Evolutionary conservation across 345 rosid species (phyloP).

Genomic region (Brassica carinata): DNA sequence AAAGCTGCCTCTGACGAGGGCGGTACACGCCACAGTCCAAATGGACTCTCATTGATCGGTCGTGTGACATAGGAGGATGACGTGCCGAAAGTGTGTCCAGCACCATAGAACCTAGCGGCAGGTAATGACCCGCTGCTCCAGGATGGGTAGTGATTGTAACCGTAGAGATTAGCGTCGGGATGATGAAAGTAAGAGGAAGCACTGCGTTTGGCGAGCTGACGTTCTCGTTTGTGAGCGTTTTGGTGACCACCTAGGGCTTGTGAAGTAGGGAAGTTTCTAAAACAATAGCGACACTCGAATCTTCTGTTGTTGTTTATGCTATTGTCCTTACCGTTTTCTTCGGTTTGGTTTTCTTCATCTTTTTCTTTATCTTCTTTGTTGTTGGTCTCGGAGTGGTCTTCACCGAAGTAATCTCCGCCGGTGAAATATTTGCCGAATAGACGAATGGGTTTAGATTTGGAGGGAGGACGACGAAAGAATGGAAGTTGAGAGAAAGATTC

Average conservation of each 20-base stretch:
- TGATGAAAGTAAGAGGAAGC: constrained; percentile 39
- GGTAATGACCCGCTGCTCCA: constrained; percentile 27
- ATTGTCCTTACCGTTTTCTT: constrained; percentile 14
- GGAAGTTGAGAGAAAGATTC: constrained; percentile 73
- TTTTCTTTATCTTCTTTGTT: constrained; percentile 26
- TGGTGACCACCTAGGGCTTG: constrained; percentile 66
- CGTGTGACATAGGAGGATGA: neutral
- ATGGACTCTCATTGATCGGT: constrained; percentile 27
- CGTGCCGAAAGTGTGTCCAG: neutral
- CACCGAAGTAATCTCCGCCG: constrained; percentile 16
- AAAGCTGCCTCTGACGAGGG: constrained; percentile 20
- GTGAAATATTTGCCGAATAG: constrained; percentile 72
- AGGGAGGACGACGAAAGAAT: constrained; percentile 64
- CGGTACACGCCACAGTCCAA: constrained; percentile 23
- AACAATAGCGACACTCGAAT: constrained; percentile 54
- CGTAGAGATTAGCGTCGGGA: constrained; percentile 20
- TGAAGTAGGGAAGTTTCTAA: constrained; percentile 49
- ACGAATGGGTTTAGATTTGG: constrained; percentile 48
- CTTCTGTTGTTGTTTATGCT: constrained; percentile 34
- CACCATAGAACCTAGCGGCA: constrained; percentile 18
- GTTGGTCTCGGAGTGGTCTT: constrained; percentile 21
- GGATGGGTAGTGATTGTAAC: constrained; percentile 31
- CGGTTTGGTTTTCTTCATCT: constrained; percentile 3
- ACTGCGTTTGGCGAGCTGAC: constrained; percentile 50
- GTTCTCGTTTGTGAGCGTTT: constrained; percentile 61